Evolutionary conservation across 179 eudicot genomes (phyloP).

Genomic region (Patellifolia procumbens): DNA sequence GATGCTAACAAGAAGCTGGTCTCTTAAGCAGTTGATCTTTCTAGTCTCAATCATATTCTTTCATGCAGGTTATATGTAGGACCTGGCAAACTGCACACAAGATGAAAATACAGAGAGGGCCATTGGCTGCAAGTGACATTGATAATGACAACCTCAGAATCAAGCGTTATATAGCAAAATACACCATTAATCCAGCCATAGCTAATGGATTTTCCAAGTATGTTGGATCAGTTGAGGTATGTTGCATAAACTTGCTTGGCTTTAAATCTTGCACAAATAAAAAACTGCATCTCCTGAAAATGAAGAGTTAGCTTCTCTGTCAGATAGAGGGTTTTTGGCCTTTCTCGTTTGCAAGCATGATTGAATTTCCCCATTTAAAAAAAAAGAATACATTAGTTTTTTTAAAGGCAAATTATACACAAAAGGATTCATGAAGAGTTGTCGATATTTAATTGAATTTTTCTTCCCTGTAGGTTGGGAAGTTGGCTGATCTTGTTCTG

Average conservation of each 20-base stretch:
- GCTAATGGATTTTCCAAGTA: constrained; percentile 74
- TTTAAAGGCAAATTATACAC: neutral
- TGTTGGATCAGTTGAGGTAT: constrained; percentile 91
- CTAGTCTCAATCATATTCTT: neutral
- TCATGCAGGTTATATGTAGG: constrained; percentile 76
- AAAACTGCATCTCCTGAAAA: neutral
- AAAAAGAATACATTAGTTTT: neutral
- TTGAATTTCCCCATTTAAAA: neutral
- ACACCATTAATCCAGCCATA: constrained; percentile 93
- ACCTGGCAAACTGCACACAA: constrained; percentile 99
- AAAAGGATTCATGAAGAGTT: neutral
- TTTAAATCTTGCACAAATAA: neutral
- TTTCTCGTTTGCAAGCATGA: neutral
- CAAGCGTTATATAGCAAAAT: constrained; percentile 82
- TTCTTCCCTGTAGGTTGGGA: constrained; percentile 60
- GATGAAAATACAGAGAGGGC: constrained; percentile 81
- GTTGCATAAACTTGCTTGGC: constrained; percentile 8
- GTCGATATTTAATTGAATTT: neutral
- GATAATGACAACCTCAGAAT: constrained; percentile 80
- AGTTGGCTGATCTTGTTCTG: constrained; percentile 88
- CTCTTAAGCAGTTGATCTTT: constrained; percentile 3
- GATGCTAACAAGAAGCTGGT: neutral
- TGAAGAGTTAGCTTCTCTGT: neutral
- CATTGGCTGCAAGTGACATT: constrained; percentile 45
- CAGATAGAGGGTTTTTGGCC: neutral